These are phyloP conservation scores for Platanthera zijinensis DNA, from an alignment of 106 monocot genomes.

Conservation along the genomic window DNA sequence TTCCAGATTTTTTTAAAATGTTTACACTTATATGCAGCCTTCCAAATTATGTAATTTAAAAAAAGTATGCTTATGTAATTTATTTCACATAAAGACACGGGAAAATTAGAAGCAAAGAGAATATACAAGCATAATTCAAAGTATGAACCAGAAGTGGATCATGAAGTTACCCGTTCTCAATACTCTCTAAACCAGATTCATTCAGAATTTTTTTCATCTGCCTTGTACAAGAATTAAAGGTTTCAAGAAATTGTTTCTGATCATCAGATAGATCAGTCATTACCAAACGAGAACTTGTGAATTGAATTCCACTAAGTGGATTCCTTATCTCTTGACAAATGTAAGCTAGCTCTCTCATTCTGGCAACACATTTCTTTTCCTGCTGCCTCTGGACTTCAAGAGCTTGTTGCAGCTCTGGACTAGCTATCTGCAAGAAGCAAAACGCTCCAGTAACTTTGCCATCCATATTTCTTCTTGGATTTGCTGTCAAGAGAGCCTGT, in stretches of 20 bases:
- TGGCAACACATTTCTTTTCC: slow-evolving; percentile 72
- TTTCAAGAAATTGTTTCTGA: slow-evolving; percentile 91
- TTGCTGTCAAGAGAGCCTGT: slow-evolving; percentile 83
- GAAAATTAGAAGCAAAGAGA: not conserved
- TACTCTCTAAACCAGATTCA: slow-evolving; percentile 57
- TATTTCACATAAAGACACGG: not conserved
- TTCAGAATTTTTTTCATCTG: slow-evolving; percentile 75
- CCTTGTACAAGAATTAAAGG: slow-evolving; percentile 71
- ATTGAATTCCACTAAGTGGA: slow-evolving; percentile 76
- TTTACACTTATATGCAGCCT: not conserved
- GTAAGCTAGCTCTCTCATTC: slow-evolving; percentile 93
- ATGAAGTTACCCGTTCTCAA: slow-evolving; percentile 68
- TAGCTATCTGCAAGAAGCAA: slow-evolving; percentile 92
- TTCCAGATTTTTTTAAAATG: not conserved
- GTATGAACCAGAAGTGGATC: not conserved
- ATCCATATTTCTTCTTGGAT: slow-evolving; percentile 59
- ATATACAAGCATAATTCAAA: not conserved
- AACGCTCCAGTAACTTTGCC: slow-evolving; percentile 75
- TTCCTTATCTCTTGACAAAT: slow-evolving; percentile 87
- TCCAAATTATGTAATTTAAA: not conserved
- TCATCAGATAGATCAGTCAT: slow-evolving; percentile 76
- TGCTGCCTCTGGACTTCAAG: slow-evolving; percentile 81
- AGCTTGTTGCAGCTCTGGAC: slow-evolving; percentile 79
- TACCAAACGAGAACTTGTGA: slow-evolving; percentile 72
- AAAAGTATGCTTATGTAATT: not conserved